A percentile compares a stretch with the other conserved stretches of the same genome.
phyloP scores from a whole-genome alignment of 305 asterid species.

The Ajuga reptans region DNA sequence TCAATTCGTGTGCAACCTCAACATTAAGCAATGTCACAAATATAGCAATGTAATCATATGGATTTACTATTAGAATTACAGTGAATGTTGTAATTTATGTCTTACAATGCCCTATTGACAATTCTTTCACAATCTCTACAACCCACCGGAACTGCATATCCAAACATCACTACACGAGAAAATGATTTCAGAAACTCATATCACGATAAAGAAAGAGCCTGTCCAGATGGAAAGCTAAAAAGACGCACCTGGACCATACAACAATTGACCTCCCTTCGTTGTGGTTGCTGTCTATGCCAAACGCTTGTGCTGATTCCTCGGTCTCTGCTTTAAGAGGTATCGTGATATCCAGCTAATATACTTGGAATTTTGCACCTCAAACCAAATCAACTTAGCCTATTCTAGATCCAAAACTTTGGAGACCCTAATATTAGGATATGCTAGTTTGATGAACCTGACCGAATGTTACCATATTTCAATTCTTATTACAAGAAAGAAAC shows the following conservation, averaged over 20 bases:
- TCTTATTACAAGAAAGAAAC: conserved; percentile 27
- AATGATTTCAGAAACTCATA: conserved; percentile 1
- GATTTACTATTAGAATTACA: conserved; percentile 11
- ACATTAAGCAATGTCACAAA: not conserved
- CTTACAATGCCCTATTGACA: conserved; percentile 21
- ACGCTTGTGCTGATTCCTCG: conserved; percentile 12
- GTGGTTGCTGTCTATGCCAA: conserved; percentile 7
- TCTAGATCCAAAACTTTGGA: conserved; percentile 34
- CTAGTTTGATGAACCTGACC: conserved; percentile 12
- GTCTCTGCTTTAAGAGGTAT: conserved; percentile 11
- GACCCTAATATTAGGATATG: conserved; percentile 13
- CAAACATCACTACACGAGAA: not conserved
- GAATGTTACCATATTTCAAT: conserved; percentile 3
- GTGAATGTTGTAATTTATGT: not conserved
- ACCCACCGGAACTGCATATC: conserved; percentile 13
- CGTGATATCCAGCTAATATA: conserved; percentile 11
- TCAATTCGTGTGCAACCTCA: no score
- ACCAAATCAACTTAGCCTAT: conserved; percentile 26
- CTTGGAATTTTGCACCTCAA: conserved; percentile 14
- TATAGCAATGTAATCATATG: not conserved
- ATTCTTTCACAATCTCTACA: conserved; percentile 14
- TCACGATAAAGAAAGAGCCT: not conserved
- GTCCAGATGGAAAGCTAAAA: not conserved
- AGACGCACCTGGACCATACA: conserved; percentile 19
- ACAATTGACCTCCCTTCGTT: conserved; percentile 8